Evolutionary conservation across 1,284 basidiomycete genomes (phyloP).

Genomic region (Vanrija humicola): DNA sequence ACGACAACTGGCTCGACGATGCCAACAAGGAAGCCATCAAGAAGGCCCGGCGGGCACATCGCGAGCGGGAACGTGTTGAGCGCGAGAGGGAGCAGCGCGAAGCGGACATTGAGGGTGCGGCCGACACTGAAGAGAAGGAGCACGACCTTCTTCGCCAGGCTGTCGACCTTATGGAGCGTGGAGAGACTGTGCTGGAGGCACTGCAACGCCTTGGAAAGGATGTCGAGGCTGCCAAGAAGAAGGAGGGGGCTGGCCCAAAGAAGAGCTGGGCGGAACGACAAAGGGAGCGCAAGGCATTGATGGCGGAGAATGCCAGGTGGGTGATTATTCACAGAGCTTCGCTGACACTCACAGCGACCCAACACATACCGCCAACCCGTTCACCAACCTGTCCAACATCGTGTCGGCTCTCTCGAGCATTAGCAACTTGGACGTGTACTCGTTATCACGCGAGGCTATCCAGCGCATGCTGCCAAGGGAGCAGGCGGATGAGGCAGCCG

Average conservation of each 20-base stretch:
- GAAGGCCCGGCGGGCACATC: conserved; percentile 68
- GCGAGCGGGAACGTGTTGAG: conserved; percentile 62
- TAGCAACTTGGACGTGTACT: conserved; percentile 50
- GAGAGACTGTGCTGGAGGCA: conserved; percentile 86
- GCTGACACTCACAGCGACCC: conserved; percentile 21
- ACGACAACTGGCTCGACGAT: conserved; percentile 93
- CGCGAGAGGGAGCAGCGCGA: conserved; percentile 63
- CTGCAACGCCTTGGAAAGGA: conserved; percentile 76
- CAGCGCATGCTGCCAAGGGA: conserved; percentile 45
- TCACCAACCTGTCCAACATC: conserved; percentile 45
- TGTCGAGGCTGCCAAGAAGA: conserved; percentile 58
- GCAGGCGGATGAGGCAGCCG: not conserved
- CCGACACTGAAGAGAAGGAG: conserved; percentile 54
- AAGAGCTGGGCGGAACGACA: conserved; percentile 48
- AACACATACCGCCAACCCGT: conserved; percentile 34
- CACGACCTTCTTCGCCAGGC: conserved; percentile 65
- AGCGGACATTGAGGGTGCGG: conserved; percentile 54
- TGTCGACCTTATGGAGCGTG: conserved; percentile 70
- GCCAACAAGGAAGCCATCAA: conserved; percentile 82
- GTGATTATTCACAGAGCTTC: not conserved
- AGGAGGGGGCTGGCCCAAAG: conserved; percentile 41
- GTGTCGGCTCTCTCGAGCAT: conserved; percentile 43
- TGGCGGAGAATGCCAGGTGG: not conserved
- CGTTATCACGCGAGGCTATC: conserved; percentile 46
- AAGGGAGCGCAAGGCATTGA: conserved; percentile 27